Evolutionary conservation across 1,139 yeast species (phyloP).

Genomic region (Hansenula sp.): DNA sequence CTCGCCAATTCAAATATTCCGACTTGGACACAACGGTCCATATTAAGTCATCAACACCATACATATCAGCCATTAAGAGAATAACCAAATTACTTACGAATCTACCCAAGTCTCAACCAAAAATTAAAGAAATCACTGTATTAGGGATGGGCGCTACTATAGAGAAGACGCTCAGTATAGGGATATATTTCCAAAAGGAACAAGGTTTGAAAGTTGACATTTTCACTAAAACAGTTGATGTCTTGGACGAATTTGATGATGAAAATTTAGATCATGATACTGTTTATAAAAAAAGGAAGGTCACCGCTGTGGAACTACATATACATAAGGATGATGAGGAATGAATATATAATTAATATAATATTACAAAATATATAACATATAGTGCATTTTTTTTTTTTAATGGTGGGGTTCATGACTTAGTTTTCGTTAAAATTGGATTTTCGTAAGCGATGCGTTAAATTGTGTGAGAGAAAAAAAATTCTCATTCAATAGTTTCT

Average conservation of each 20-base stretch:
- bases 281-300: constrained; percentile 44
- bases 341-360: neutral
- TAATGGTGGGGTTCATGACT: neutral
- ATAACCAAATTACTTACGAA: constrained; percentile 42
- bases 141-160: constrained; percentile 71
- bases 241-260: constrained; percentile 54
- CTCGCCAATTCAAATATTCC: constrained; percentile 29
- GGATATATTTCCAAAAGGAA: constrained; percentile 45
- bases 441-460: neutral
- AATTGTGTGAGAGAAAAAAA: too few species aligned
- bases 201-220: constrained; percentile 46
- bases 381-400: neutral
- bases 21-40: constrained; percentile 47
- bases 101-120: constrained; percentile 31
- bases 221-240: constrained; percentile 54
- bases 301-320: constrained; percentile 56
- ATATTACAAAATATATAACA: neutral
- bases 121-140: constrained; percentile 43
- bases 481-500: neutral
- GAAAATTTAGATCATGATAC: constrained; percentile 29
- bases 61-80: constrained; percentile 56
- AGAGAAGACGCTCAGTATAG: constrained; percentile 50
- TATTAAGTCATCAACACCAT: constrained; percentile 59
- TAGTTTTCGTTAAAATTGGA: neutral
- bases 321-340: constrained; percentile 34